These are phyloP conservation scores for Lumnitzera littorea DNA, from an alignment of 345 rosid species.

Conservation along the genomic window DNA sequence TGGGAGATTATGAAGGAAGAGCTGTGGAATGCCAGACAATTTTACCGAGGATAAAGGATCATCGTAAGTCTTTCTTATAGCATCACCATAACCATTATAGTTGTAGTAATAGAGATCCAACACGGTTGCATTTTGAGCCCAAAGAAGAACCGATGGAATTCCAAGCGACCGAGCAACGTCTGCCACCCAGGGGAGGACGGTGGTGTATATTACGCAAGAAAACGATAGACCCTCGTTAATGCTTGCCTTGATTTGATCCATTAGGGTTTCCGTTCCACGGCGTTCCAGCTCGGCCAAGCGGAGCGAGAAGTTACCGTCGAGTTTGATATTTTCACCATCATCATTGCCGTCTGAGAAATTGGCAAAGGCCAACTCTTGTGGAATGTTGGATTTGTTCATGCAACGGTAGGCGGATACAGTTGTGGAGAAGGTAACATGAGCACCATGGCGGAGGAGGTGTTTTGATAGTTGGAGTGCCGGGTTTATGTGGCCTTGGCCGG, in stretches of 20 bases:
- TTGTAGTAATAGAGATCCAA: background rate
- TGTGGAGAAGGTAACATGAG: too few relatives aligned
- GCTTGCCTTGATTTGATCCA: too few relatives aligned
- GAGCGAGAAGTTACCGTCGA: too few relatives aligned
- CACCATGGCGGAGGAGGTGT: slow-evolving; percentile 29
- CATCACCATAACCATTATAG: background rate
- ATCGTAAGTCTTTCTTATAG: background rate
- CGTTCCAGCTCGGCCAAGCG: too few relatives aligned
- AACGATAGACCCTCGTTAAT: too few relatives aligned
- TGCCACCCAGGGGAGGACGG: background rate
- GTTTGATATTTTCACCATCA: background rate
- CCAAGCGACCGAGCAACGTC: too few relatives aligned
- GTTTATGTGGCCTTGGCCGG: slow-evolving; percentile 57
- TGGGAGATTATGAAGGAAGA: background rate
- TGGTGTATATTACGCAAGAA: background rate
- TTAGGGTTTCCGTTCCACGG: too few relatives aligned
- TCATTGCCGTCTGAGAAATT: too few relatives aligned
- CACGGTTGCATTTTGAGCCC: background rate
- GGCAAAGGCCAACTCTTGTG: too few relatives aligned
- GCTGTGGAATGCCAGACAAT: background rate
- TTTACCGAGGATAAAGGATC: background rate
- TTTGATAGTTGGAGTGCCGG: slow-evolving; percentile 45
- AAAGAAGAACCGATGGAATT: too few relatives aligned
- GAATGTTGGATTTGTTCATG: too few relatives aligned
- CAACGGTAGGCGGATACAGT: too few relatives aligned